These are phyloP conservation scores for Ganoderma sinense DNA, from an alignment of 1,284 basidiomycete species.

Conservation along the genomic window DNA sequence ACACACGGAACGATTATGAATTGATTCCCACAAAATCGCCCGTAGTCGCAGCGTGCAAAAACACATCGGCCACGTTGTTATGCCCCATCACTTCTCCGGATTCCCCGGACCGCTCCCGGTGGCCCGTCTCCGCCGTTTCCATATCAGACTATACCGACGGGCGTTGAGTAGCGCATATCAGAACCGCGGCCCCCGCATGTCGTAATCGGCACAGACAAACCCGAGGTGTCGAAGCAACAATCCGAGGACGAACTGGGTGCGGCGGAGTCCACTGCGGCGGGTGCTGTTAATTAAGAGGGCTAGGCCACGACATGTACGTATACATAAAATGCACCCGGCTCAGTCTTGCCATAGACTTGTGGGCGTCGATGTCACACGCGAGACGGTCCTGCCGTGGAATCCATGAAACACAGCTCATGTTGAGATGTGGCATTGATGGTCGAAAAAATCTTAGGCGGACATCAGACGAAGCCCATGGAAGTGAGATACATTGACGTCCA, in stretches of 20 bases:
- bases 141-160: background rate
- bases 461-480: background rate
- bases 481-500: background rate
- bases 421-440: background rate
- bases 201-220: background rate
- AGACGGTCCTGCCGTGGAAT: constrained; percentile 4
- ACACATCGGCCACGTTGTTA: no score
- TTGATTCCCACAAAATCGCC: no score
- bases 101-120: background rate
- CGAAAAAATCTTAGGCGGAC: background rate
- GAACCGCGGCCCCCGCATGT: background rate
- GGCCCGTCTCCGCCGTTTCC: background rate
- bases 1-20: no score
- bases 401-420: background rate
- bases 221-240: background rate
- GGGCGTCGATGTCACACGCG: constrained; percentile 22
- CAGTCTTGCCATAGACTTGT: constrained; percentile 16
- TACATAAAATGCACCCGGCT: background rate
- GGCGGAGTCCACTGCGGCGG: background rate
- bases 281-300: background rate
- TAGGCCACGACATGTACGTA: background rate
- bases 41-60: no score
- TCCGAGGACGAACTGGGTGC: background rate
- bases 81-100: no score
- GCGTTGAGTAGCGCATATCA: background rate